phyloP scores from a whole-genome alignment of 2,329 filamentous ascomycete genomes.

The Calonectria leucothoes region DNA sequence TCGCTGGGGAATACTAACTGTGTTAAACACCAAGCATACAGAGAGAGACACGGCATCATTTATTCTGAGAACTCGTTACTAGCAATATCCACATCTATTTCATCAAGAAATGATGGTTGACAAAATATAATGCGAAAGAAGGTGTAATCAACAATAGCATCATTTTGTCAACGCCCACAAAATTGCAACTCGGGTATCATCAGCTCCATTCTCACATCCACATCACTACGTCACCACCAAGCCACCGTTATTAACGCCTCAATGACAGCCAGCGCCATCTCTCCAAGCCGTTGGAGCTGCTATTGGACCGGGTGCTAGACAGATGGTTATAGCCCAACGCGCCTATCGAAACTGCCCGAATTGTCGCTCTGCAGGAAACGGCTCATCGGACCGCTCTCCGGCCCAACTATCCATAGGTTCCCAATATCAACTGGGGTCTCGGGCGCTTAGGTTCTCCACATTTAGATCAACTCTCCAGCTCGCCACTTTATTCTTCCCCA shows the following conservation, averaged over 20 bases:
- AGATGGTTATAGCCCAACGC: background rate
- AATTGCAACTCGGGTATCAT: background rate
- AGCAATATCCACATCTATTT: background rate
- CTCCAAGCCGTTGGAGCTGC: background rate
- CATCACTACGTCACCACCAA: background rate
- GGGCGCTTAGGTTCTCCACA: background rate
- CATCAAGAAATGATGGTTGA: background rate
- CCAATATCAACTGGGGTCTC: background rate
- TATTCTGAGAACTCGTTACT: background rate
- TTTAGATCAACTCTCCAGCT: background rate
- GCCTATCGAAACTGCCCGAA: background rate
- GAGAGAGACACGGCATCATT: too few relatives aligned
- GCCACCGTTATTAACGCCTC: background rate
- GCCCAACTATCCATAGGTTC: background rate
- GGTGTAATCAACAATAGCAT: background rate
- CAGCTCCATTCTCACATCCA: background rate
- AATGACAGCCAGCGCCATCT: too few relatives aligned
- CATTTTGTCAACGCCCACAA: too few relatives aligned
- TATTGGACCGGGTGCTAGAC: background rate
- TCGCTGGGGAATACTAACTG: constrained; percentile 18
- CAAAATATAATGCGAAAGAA: background rate
- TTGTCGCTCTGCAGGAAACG: background rate
- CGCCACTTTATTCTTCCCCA: background rate
- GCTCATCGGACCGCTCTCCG: background rate
- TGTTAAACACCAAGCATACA: constrained; percentile 13